These are phyloP conservation scores for Luvunga scandens DNA, from an alignment of 345 rosid genomes.

Conservation along the genomic window DNA sequence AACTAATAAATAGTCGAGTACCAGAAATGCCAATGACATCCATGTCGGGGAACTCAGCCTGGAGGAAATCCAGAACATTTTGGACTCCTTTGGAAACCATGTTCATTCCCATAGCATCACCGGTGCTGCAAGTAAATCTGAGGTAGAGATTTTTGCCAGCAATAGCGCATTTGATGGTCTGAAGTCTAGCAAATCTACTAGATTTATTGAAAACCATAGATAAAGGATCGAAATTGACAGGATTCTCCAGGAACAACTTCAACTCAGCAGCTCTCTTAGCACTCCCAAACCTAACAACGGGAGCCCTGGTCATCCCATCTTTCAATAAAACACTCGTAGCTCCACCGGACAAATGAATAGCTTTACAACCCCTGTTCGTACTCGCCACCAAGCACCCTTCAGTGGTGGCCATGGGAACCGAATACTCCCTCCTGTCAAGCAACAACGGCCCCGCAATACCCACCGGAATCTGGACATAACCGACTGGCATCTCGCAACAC, in stretches of 20 bases:
- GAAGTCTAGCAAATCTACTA: constrained; percentile 63
- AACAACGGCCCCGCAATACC: constrained; percentile 75
- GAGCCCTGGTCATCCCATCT: constrained; percentile 78
- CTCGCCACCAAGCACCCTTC: constrained; percentile 82
- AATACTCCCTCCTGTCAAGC: constrained; percentile 56
- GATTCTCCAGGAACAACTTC: constrained; percentile 61
- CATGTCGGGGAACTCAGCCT: constrained; percentile 64
- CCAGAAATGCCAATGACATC: constrained; percentile 69
- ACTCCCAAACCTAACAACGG: constrained; percentile 53
- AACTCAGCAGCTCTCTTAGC: constrained; percentile 54
- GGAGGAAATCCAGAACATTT: constrained; percentile 64
- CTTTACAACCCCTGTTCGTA: constrained; percentile 72
- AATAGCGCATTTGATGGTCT: constrained; percentile 50
- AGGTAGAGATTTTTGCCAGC: constrained; percentile 65
- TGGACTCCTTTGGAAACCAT: constrained; percentile 81
- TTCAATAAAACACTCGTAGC: constrained; percentile 45
- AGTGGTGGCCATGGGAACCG: constrained; percentile 77
- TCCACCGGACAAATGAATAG: constrained; percentile 61
- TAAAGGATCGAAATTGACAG: constrained; percentile 44
- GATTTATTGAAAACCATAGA: constrained; percentile 54
- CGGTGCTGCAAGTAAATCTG: constrained; percentile 60
- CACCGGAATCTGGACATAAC: constrained; percentile 74
- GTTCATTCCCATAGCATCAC: constrained; percentile 89
- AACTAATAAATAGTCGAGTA: neutral
- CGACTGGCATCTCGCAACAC: constrained; percentile 81